Conservation (phyloP, 768 basidiomycete genomes). For the Auriscalpium microsporum region DNA sequence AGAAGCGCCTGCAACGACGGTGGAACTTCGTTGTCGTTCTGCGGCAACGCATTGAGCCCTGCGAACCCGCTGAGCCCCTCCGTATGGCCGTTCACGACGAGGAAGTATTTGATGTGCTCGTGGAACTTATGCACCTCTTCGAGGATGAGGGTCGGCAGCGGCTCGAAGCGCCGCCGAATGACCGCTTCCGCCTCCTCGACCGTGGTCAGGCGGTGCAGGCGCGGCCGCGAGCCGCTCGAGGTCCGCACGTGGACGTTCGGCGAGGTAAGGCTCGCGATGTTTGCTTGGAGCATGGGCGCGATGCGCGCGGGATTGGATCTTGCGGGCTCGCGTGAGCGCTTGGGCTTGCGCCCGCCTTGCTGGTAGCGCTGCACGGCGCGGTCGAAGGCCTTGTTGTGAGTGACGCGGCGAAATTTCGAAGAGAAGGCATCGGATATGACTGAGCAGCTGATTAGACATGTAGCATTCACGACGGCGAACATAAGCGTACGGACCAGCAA, state of each 20-base stretch:
- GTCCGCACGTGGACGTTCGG: not conserved
- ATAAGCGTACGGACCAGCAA: constrained; percentile 45
- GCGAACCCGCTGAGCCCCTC: constrained; percentile 5
- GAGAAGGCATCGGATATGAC: constrained; percentile 64
- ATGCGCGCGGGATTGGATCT: not conserved
- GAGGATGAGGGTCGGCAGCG: constrained; percentile 32
- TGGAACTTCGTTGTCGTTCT: constrained; percentile 14
- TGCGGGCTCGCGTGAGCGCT: not conserved
- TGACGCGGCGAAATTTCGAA: constrained; percentile 35
- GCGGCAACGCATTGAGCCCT: not conserved
- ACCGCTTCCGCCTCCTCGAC: constrained; percentile 8
- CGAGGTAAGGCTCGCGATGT: constrained; percentile 2
- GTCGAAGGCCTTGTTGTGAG: constrained; percentile 9
- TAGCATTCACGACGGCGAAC: not conserved
- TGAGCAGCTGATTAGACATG: constrained; percentile 15
- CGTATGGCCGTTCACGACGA: constrained; percentile 13
- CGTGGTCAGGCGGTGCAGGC: not conserved
- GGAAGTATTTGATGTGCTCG: constrained; percentile 31
- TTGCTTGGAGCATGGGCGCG: constrained; percentile 1
- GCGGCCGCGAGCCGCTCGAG: not conserved
- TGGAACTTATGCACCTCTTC: constrained; percentile 30
- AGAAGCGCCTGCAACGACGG: constrained; percentile 27
- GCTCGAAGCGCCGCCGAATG: constrained; percentile 27
- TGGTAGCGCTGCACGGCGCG: constrained; percentile 12
- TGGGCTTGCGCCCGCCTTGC: not conserved